A percentile compares a stretch with the other conserved stretches of the same genome.
Conservation (phyloP, 2,329 filamentous ascomycete species). For the Dothistroma septosporum region DNA sequence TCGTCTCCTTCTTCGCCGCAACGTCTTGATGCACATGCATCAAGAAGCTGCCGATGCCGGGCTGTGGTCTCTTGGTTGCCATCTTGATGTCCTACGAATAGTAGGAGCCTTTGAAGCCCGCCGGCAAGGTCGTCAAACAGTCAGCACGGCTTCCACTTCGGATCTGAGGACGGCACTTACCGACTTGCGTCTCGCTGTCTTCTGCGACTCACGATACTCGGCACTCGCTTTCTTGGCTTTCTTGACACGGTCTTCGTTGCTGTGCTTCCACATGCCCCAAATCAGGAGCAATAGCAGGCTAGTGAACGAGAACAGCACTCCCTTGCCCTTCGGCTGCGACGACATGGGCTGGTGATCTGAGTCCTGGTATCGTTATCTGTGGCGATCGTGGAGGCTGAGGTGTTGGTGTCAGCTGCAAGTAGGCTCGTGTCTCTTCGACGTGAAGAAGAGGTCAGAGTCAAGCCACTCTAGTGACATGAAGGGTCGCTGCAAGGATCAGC, state of each 20-base stretch:
- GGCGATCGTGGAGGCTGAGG: not conserved
- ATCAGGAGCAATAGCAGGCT: conserved; percentile 1
- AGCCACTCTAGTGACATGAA: not conserved
- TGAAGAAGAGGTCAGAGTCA: not conserved
- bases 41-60: not conserved
- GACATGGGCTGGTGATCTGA: not conserved
- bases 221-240: conserved; percentile 8
- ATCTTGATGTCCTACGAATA: not conserved
- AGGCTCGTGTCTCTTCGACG: not conserved
- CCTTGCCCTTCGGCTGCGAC: conserved; percentile 3
- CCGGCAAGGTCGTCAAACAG: not conserved
- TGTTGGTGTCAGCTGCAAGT: not conserved
- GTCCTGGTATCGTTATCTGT: not conserved
- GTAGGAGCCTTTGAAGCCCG: conserved; percentile 1
- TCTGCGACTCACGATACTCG: not conserved
- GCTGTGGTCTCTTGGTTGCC: not conserved
- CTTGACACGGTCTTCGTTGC: not conserved
- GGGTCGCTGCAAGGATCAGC: not conserved
- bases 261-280: conserved; percentile 7
- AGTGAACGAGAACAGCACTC: conserved; percentile 1
- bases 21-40: not conserved
- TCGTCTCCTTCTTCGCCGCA: not conserved
- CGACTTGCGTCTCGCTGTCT: not conserved
- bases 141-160: not conserved
- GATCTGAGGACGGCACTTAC: not conserved